Base-by-base conservation (phyloP, 805 yeast genomes). In the Pichia paraexigua region DNA sequence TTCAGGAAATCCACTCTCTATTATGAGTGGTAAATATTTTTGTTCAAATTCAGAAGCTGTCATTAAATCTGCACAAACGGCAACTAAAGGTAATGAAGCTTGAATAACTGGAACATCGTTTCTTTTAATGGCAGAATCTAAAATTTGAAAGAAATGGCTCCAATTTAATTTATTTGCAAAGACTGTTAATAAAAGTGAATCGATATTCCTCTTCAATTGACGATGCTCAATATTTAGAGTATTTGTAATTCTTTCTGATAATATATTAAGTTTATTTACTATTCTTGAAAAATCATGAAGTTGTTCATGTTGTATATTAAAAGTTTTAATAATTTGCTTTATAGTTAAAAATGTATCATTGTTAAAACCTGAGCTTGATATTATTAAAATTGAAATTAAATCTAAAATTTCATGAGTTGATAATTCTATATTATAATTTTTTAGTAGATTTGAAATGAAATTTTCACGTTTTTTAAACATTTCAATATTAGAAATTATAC, bases 291-390 rank as follows among this genome's bases (percentile, higher is more conserved):
- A 48, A n/a, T 27, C 44, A 27, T 54, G 43, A 9, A 28, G 30
- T 18, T 41, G 21, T 25, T 41, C 42, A 9, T 43, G 27, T 24
- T 15, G 17, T n/a, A 40, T 18, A 17, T 45, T 20, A 13, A 37
- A 45, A 20, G 32, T 47, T 40, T 41, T 49, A 15, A 44, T 13
- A 5, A 50, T 25, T 42, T 52, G 51, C 25, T 48, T 52, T 11
- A 63, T 43, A 1, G 61, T 56, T 13, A 58, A 22, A 41, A 66
- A 66, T 0, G 51, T 35, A 3, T 53, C 46, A 45, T 63, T 56
- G 39, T 62, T 63, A 20, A 63, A 55, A 48, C 62, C 64, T 17
- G 69, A 60, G 1, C 65, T 64, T 3, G 64, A 44, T n/a, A 61
- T 55, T 15, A 61, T 53, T 11, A 65, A 45, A 2, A 62, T 41